Percentiles rank a stretch among this genome's conserved stretches.
Evolutionary conservation across 169 alveolate genomes (phyloP).

Genomic region (Plasmodium chabaudi): DNA sequence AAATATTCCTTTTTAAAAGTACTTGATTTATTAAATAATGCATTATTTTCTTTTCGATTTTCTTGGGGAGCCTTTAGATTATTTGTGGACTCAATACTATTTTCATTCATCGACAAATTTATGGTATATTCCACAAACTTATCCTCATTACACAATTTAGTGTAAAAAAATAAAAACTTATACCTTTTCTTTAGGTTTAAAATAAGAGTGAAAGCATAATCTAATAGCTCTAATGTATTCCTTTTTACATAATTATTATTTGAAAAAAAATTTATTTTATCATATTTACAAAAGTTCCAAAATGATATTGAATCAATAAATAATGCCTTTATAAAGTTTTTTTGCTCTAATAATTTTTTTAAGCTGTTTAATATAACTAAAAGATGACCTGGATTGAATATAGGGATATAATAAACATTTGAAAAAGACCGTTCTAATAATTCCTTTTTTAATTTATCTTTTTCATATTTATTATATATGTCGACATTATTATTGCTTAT

Average conservation of each 20-base stretch:
- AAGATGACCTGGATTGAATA: constrained; percentile 73
- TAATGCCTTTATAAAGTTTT: constrained; percentile 37
- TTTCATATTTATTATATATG: constrained; percentile 1
- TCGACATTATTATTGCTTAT: constrained; percentile 1
- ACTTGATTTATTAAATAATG: constrained; percentile 8
- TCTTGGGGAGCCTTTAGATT: background rate
- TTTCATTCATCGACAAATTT: constrained; percentile 30
- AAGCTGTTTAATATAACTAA: constrained; percentile 51
- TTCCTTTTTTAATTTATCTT: constrained; percentile 17
- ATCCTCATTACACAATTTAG: constrained; percentile 55
- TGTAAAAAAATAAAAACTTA: constrained; percentile 57
- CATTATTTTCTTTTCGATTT: constrained; percentile 1
- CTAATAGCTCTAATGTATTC: constrained; percentile 48
- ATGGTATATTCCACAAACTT: constrained; percentile 61
- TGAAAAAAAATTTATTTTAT: constrained; percentile 72
- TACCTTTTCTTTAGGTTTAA: constrained; percentile 61
- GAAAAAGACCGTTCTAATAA: constrained; percentile 51
- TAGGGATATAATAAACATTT: constrained; percentile 52
- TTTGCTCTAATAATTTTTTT: constrained; percentile 64
- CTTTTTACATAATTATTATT: constrained; percentile 69
- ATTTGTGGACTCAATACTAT: background rate
- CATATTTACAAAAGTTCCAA: constrained; percentile 72
- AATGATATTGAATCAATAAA: constrained; percentile 69
- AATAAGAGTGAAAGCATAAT: constrained; percentile 72
- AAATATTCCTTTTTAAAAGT: constrained; percentile 31